Conservation (phyloP, 441 rosid species). For the Bruguiera hainesii region DNA sequence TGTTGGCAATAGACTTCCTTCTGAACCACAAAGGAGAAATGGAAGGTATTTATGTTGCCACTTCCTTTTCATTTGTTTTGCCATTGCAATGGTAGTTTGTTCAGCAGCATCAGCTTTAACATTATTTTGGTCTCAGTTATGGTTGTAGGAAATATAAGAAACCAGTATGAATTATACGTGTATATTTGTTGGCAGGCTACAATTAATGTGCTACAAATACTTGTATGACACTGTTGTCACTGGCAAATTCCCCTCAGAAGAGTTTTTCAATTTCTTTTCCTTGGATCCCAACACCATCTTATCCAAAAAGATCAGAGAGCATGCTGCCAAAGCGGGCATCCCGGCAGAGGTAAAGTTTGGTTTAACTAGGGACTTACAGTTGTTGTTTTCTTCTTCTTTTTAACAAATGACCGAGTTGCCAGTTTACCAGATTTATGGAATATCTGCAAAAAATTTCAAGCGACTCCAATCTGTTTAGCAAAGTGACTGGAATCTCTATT, state of each 20-base stretch:
- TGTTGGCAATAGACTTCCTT: constrained; percentile 46
- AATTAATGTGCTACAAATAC: constrained; percentile 80
- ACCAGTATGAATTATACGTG: background rate
- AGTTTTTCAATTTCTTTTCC: constrained; percentile 34
- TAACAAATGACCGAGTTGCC: background rate
- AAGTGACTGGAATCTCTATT: background rate
- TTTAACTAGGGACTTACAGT: constrained; percentile 2
- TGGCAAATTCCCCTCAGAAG: constrained; percentile 40
- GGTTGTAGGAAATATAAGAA: constrained; percentile 5
- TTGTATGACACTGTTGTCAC: constrained; percentile 68
- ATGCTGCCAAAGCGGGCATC: constrained; percentile 47
- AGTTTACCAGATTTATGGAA: background rate
- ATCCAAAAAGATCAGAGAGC: constrained; percentile 58
- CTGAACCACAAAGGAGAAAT: constrained; percentile 75
- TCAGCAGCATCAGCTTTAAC: background rate
- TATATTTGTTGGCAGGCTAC: constrained; percentile 46
- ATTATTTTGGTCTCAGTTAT: constrained; percentile 1
- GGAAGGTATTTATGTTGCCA: constrained; percentile 51
- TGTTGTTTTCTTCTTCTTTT: background rate
- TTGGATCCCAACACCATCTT: constrained; percentile 43
- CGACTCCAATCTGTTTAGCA: background rate
- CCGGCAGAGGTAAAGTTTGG: constrained; percentile 47
- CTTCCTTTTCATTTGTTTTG: constrained; percentile 2
- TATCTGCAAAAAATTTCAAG: background rate
- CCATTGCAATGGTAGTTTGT: background rate